phyloP scores from a whole-genome alignment of 768 basidiomycete species.

The Naganishia friedmannii region DNA sequence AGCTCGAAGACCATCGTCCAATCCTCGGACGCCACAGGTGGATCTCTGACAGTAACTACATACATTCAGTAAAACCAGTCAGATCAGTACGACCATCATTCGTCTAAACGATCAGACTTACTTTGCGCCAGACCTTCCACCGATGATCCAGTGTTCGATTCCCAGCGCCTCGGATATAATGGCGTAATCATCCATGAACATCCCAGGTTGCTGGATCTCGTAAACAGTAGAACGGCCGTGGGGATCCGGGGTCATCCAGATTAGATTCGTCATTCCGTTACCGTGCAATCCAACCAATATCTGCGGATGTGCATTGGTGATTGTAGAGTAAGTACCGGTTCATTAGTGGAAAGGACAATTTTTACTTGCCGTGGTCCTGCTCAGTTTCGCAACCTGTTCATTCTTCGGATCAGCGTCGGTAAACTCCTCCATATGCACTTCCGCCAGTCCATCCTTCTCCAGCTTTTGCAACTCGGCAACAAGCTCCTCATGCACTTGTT shows the following conservation, averaged over 20 bases:
- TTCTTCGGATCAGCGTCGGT: slow-evolving; percentile 32
- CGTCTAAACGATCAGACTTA: neutral
- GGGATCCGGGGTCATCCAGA: slow-evolving; percentile 36
- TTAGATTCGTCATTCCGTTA: slow-evolving; percentile 38
- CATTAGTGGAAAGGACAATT: neutral
- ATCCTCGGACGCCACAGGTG: neutral
- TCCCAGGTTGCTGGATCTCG: slow-evolving; percentile 26
- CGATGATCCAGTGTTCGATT: slow-evolving; percentile 29
- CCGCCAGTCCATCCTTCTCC: slow-evolving; percentile 36
- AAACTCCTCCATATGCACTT: slow-evolving; percentile 36
- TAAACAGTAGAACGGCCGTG: slow-evolving; percentile 27
- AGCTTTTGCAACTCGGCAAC: slow-evolving; percentile 28
- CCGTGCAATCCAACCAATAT: slow-evolving; percentile 39
- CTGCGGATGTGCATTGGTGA: slow-evolving; percentile 19
- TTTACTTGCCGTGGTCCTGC: slow-evolving; percentile 25
- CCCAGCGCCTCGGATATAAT: slow-evolving; percentile 26
- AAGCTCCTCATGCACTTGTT: slow-evolving; percentile 33
- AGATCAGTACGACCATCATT: neutral
- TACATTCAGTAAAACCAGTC: neutral
- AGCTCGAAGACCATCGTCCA: neutral
- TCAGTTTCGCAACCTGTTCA: slow-evolving; percentile 34
- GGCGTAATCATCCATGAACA: slow-evolving; percentile 25
- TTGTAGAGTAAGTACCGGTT: neutral
- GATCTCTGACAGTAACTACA: slow-evolving; percentile 13
- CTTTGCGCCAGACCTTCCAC: neutral